Base-by-base conservation (phyloP, 2,329 filamentous ascomycete species). In the Fusarium sp. region DNA sequence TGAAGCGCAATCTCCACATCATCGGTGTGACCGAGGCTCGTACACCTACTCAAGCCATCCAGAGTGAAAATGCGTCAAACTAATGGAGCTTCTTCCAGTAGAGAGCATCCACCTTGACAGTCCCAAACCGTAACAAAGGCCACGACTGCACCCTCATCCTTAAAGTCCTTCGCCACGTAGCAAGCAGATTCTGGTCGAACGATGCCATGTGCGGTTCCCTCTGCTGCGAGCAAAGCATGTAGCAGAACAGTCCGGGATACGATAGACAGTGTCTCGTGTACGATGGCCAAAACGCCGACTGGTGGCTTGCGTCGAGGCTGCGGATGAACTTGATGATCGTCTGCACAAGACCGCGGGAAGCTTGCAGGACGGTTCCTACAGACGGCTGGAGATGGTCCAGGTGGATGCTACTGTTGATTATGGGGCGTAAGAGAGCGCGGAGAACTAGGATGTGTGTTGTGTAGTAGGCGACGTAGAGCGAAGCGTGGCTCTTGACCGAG, bases 41-140 rank as follows among this genome's bases (percentile, higher is more conserved):
- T n/a, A 8, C 18, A 38, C 16, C 16, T 9, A 9, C 35, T 8
- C 16, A 38, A 38, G 7, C 34, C 35, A 38, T 38, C 35, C 3
- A 18, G 3, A 18, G 16, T 18, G 4, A 7, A 38, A 38, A 8
- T 8, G 35, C 16, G 6, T 38, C 16, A 4, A 5, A 22, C 18
- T 64, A 52, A 38, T 35, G 22, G 24, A 67, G 34, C 40, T 67
- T 64, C 61, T 76, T 77, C 75, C 75, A 77, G 50, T 71, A 76
- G 5, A 77, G 61, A 2, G 75, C 75, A 62, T 77, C 75, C 29
- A 77, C 69, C 57, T 77, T 77, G 4, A 76, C 74, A 13, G 75
- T 71, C 1, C 61, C 74, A 45, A 77, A 76, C 1, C 74, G 66
- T 16, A 77, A 54, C 5, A 77, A 42, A 3, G 73, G 72, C 75